Percentiles rank a stretch among this genome's conserved stretches.
phyloP scores from a whole-genome alignment of 129 eudicot genomes.

The Oenanthe sinensis region DNA sequence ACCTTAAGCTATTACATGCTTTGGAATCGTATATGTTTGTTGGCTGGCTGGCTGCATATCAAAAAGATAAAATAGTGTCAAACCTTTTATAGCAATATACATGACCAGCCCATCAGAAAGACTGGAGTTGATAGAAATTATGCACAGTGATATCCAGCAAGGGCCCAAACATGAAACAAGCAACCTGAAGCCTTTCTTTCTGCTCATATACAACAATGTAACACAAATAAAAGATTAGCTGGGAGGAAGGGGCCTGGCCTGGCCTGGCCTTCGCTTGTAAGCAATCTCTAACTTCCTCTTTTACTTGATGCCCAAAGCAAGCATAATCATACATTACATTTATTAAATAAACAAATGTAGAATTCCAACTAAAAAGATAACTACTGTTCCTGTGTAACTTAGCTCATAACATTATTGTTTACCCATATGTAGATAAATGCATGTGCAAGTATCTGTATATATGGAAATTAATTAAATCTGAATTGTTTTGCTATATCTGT shows the following conservation, averaged over 20 bases:
- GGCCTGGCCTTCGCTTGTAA: neutral
- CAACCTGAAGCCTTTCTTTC: neutral
- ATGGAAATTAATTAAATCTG: neutral
- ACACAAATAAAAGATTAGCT: neutral
- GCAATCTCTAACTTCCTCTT: neutral
- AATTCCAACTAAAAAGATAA: neutral
- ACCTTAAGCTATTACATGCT: neutral
- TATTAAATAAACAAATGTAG: neutral
- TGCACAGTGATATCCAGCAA: neutral
- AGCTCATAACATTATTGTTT: neutral
- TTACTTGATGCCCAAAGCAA: constrained; percentile 7
- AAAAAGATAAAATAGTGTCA: neutral
- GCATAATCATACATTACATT: neutral
- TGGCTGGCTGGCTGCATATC: neutral
- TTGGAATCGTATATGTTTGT: neutral
- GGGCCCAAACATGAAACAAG: neutral
- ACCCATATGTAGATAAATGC: neutral
- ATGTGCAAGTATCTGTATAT: neutral
- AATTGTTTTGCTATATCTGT: neutral
- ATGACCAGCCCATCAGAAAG: neutral
- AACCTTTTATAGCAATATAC: neutral
- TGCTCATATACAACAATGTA: neutral
- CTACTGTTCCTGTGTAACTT: neutral
- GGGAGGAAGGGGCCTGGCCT: neutral
- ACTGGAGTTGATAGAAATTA: neutral